Conservation (phyloP, 106 monocot genomes). For the Ottelia alismoides region DNA sequence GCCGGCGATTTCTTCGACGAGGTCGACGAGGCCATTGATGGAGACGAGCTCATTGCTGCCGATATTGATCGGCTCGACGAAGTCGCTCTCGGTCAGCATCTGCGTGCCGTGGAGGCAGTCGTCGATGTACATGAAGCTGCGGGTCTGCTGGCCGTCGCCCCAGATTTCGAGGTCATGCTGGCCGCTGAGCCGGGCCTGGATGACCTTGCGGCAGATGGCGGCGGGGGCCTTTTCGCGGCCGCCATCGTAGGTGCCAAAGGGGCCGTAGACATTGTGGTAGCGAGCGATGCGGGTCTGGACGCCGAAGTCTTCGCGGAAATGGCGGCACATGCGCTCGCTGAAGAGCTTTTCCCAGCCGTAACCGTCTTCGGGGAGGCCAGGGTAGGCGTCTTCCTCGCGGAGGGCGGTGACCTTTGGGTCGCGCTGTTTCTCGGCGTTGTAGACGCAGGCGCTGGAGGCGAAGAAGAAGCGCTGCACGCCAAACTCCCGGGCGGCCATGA, state of each 20-base stretch:
- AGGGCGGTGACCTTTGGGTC: neutral
- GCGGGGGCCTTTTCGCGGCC: constrained; percentile 1
- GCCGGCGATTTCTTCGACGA: neutral
- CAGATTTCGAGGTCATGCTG: neutral
- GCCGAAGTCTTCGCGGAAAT: neutral
- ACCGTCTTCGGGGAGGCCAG: neutral
- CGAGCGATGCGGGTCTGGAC: neutral
- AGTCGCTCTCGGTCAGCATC: neutral
- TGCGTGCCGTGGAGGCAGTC: neutral
- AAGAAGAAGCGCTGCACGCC: neutral
- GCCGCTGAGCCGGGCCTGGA: neutral
- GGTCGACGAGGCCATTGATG: neutral
- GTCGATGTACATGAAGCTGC: neutral
- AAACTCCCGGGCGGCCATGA: neutral
- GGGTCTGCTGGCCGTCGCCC: constrained; percentile 3
- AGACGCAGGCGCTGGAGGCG: neutral
- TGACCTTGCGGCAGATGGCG: too few species aligned
- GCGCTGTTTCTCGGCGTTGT: neutral
- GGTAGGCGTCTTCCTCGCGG: neutral
- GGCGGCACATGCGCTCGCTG: neutral
- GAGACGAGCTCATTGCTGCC: neutral
- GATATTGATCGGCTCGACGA: neutral
- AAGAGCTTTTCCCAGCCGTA: constrained; percentile 1
- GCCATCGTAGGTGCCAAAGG: neutral
- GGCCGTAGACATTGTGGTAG: neutral